A percentile compares a stretch with the other conserved stretches of the same genome.
These are phyloP conservation scores for Colletotrichum agaves DNA, from an alignment of 2,329 filamentous ascomycete species.

Conservation along the genomic window DNA sequence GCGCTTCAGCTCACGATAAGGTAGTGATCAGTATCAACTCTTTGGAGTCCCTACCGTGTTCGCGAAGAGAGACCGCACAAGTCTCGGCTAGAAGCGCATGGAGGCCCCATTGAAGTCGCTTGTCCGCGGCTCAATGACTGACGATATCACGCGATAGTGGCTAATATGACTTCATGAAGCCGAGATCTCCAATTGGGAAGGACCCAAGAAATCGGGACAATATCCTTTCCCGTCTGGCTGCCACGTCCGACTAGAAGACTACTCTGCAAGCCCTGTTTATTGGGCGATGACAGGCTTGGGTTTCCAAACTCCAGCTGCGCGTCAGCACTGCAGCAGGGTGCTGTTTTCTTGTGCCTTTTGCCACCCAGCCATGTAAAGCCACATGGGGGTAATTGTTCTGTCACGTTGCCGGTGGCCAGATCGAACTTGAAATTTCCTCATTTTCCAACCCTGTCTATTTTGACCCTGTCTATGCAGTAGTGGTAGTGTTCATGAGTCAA, in stretches of 20 bases:
- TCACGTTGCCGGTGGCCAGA: too few species aligned
- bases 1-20: too few species aligned
- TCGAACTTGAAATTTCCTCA: too few species aligned
- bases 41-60: background rate
- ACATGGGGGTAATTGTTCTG: too few species aligned
- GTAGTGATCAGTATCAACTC: too few species aligned
- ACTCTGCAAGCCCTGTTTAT: background rate
- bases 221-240: constrained; percentile 14
- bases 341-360: too few species aligned
- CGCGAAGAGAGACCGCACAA: background rate
- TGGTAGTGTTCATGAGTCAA: too few species aligned
- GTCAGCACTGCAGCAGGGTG: too few species aligned
- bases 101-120: constrained; percentile 4
- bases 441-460: too few species aligned
- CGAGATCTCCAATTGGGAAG: constrained; percentile 29
- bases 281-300: background rate
- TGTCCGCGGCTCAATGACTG: constrained; percentile 21
- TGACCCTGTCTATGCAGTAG: too few species aligned
- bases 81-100: constrained; percentile 6
- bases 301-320: too few species aligned
- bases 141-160: constrained; percentile 25
- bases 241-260: background rate
- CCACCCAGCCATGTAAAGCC: too few species aligned
- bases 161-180: constrained; percentile 28
- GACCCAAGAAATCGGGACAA: constrained; percentile 13